Percentiles rank a stretch among this genome's conserved stretches.
These are phyloP conservation scores for Castanospermum australe DNA, from an alignment of 306 rosid species.

Conservation along the genomic window DNA sequence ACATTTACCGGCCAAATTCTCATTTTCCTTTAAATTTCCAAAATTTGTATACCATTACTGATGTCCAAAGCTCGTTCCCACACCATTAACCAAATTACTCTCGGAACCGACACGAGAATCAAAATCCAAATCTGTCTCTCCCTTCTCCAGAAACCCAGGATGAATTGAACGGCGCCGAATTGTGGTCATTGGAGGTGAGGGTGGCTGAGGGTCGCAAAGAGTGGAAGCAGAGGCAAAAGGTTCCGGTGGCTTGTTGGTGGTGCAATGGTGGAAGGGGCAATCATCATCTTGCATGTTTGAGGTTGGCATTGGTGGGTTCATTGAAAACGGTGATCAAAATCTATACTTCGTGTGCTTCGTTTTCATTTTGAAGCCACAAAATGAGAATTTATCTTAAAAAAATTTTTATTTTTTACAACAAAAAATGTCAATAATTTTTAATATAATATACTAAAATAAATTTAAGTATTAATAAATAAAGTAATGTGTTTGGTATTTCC, in stretches of 20 bases:
- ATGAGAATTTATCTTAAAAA: not conserved
- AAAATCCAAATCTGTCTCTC: not conserved
- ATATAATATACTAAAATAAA: too few relatives aligned
- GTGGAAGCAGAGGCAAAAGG: slow-evolving; percentile 35
- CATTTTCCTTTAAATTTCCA: slow-evolving; percentile 35
- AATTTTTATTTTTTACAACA: too few relatives aligned
- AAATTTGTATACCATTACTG: not conserved
- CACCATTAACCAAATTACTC: not conserved
- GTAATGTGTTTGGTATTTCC: too few relatives aligned
- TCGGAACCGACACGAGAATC: slow-evolving; percentile 24
- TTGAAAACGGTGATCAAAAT: slow-evolving; percentile 11
- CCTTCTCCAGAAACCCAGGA: slow-evolving; percentile 17
- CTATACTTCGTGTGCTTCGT: not conserved
- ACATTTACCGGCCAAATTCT: slow-evolving; percentile 12
- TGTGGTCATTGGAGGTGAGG: slow-evolving; percentile 15
- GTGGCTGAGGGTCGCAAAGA: slow-evolving; percentile 1
- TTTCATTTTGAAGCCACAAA: not conserved
- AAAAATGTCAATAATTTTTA: too few relatives aligned
- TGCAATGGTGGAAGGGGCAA: slow-evolving; percentile 40
- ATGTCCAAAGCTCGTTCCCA: not conserved
- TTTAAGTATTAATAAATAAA: too few relatives aligned
- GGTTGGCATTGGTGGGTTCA: slow-evolving; percentile 48
- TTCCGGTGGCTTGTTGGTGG: slow-evolving; percentile 34
- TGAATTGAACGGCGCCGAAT: slow-evolving; percentile 50
- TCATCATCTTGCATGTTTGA: slow-evolving; percentile 37